A percentile compares a stretch with the other conserved stretches of the same genome.
Conservation (phyloP, 352 stramenopile species). For the Phytophthora tentaculata region DNA sequence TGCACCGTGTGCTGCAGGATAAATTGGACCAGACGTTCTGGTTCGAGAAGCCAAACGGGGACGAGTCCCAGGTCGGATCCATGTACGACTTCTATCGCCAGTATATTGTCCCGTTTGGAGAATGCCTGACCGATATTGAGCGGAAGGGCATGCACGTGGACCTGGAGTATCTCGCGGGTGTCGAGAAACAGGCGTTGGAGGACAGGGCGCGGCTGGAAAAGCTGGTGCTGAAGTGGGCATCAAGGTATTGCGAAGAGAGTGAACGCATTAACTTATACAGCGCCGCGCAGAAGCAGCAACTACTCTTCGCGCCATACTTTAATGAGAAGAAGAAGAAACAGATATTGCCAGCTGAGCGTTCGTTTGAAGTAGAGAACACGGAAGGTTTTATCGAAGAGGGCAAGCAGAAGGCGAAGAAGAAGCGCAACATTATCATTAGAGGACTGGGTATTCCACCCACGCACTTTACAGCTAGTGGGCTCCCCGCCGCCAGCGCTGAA, state of each 20-base stretch:
- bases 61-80: slow-evolving; percentile 46
- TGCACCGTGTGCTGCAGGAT: slow-evolving; percentile 92
- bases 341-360: slow-evolving; percentile 69
- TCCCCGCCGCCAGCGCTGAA: slow-evolving; percentile 93
- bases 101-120: slow-evolving; percentile 98
- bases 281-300: slow-evolving; percentile 93
- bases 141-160: slow-evolving; percentile 92
- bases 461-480: slow-evolving; percentile 93
- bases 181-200: slow-evolving; percentile 91
- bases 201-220: slow-evolving; percentile 86
- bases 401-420: slow-evolving; percentile 78
- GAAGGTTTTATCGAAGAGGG: slow-evolving; percentile 76
- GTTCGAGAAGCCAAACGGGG: slow-evolving; percentile 52
- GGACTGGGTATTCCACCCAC: slow-evolving; percentile 93
- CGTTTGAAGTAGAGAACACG: slow-evolving; percentile 86
- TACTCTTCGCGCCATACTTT: slow-evolving; percentile 95
- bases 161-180: slow-evolving; percentile 89
- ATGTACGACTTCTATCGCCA: slow-evolving; percentile 98
- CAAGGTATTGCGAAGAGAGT: slow-evolving; percentile 93
- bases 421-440: slow-evolving; percentile 78
- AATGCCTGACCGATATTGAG: slow-evolving; percentile 99
- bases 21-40: slow-evolving; percentile 92
- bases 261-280: slow-evolving; percentile 96
- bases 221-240: slow-evolving; percentile 93
- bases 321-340: slow-evolving; percentile 78